Base-by-base conservation (phyloP, 1,139 yeast species). In the Geotrichum bryndzae region DNA sequence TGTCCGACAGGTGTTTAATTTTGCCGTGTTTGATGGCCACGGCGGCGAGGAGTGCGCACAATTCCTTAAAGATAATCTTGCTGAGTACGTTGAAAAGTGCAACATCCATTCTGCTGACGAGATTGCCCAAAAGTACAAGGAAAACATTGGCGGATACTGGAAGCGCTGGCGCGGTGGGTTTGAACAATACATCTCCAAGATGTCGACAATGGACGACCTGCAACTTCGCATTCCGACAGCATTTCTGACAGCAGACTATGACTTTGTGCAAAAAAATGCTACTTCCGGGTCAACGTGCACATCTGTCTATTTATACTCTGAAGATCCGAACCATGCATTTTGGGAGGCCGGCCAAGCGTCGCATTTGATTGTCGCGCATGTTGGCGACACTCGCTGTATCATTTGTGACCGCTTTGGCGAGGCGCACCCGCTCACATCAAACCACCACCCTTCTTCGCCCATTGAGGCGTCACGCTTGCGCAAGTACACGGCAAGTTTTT, bases 311-410 rank as follows among this genome's bases (percentile, higher is more conserved):
- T 67, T 92, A n/a, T 87, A 87, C 70, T 82, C 66, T 5, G 64
- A 62, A 29, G 65, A 62, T 31, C 60, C 63, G 22, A 81, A 78
- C 51, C 78, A 80, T 64, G 85, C 82, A 69, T 91, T 82, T 76
- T 94, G 94, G 79, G 84, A 86, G 66, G 82, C 86, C 23, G 78
- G 80, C 29, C 86, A 90, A n/a, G 78, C 88, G 22, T 81, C 90
- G 38, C 85, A 85, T 68, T 74, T 94, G 51, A 82, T 90, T 0
- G 83, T 92, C 27, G 94, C 96, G 1, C 99, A 94, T 72, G 87
- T 92, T n/a, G 99, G 99, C 2, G 99, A 94, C 72, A 89, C 97
- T 2, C 82, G 90, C 66, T 92, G 96, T n/a, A 82, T 94, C 5
- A 70, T 94, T 29, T 67, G 72, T 51, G 79, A 77, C 63, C 81